These are phyloP conservation scores for Lupinus albus DNA, from an alignment of 306 rosid species.

Conservation along the genomic window DNA sequence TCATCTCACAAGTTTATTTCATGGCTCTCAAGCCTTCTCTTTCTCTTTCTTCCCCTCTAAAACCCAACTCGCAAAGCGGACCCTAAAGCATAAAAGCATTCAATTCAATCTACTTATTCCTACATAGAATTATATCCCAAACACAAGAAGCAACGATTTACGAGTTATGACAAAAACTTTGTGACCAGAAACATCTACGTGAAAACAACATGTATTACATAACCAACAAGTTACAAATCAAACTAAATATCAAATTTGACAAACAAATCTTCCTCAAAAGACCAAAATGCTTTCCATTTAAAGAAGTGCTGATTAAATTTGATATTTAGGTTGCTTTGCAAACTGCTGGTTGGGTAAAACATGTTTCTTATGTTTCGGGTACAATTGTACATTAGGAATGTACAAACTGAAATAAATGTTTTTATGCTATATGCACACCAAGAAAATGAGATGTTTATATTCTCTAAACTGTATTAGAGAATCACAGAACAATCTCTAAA, in stretches of 20 bases:
- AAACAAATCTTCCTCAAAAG: constrained; percentile 24
- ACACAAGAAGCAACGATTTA: constrained; percentile 1
- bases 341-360: no score
- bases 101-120: neutral
- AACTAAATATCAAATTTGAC: constrained; percentile 16
- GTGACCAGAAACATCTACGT: no score
- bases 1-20: no score
- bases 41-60: no score
- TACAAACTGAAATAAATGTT: neutral
- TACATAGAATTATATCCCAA: constrained; percentile 29
- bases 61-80: no score
- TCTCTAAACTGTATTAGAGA: neutral
- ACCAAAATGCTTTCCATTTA: constrained; percentile 16
- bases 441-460: no score
- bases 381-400: no score
- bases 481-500: constrained; percentile 34
- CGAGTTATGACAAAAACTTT: neutral
- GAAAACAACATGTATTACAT: neutral
- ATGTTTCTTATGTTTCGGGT: no score
- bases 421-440: no score
- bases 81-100: neutral
- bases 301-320: constrained; percentile 15
- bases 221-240: constrained; percentile 10
- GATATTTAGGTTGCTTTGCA: no score
- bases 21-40: no score